A percentile compares a stretch with the other conserved stretches of the same genome.
Evolutionary conservation across 164 flowering plant species (phyloP).

Genomic region (Cinnamomum chago): DNA sequence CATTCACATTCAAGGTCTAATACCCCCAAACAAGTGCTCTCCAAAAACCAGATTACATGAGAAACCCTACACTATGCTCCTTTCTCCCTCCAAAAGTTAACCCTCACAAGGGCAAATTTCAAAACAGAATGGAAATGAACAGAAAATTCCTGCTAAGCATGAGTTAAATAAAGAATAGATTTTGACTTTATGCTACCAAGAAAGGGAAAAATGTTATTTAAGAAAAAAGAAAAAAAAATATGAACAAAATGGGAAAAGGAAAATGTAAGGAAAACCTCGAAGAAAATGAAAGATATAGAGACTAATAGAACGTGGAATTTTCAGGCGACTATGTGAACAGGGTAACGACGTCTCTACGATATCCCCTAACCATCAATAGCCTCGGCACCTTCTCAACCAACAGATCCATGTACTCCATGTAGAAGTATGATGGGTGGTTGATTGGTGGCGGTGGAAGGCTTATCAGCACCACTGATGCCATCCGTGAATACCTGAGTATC

Average conservation of each 20-base stretch:
- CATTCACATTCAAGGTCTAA: too few relatives aligned
- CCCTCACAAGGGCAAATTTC: background rate
- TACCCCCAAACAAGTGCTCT: too few relatives aligned
- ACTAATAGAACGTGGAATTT: background rate
- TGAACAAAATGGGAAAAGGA: background rate
- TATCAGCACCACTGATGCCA: constrained; percentile 97
- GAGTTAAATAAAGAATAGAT: background rate
- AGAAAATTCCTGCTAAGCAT: background rate
- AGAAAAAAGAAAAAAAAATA: too few relatives aligned
- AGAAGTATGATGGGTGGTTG: constrained; percentile 85
- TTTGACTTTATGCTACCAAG: background rate
- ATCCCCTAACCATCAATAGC: constrained; percentile 92
- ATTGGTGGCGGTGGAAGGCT: constrained; percentile 92
- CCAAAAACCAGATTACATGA: too few relatives aligned
- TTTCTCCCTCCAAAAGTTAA: background rate
- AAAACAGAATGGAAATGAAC: background rate
- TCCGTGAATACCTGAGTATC: constrained; percentile 81
- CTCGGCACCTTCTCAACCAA: constrained; percentile 91
- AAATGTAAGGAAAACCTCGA: too few relatives aligned
- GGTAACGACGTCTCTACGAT: constrained; percentile 92
- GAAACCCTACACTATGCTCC: too few relatives aligned
- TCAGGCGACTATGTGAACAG: constrained; percentile 61
- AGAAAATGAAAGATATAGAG: too few relatives aligned
- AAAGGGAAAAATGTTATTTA: background rate
- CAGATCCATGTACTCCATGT: constrained; percentile 98